Conservation (phyloP, 2,329 filamentous ascomycete genomes). For the Sphaerulina vaccinii region DNA sequence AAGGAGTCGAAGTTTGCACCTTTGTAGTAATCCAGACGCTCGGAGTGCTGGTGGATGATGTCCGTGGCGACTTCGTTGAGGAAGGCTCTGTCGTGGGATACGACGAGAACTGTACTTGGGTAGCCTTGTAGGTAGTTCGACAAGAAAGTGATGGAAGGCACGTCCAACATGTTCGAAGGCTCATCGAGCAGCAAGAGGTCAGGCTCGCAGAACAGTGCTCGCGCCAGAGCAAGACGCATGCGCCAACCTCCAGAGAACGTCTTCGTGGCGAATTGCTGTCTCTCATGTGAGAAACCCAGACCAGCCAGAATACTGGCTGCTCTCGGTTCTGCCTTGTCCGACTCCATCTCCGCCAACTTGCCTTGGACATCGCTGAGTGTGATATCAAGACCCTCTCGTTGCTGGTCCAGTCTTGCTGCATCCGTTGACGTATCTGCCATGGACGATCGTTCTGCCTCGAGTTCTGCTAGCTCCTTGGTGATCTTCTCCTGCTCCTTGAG, state of each 20-base stretch:
- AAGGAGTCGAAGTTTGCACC: constrained; percentile 94
- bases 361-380: constrained; percentile 87
- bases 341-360: constrained; percentile 97
- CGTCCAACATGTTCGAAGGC: constrained; percentile 63
- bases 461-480: constrained; percentile 66
- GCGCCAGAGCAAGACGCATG: constrained; percentile 91
- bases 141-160: constrained; percentile 98
- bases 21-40: constrained; percentile 97
- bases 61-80: constrained; percentile 98
- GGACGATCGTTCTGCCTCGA: constrained; percentile 73
- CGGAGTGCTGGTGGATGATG: constrained; percentile 97
- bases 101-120: constrained; percentile 90
- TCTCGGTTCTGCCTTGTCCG: constrained; percentile 93
- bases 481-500: constrained; percentile 89
- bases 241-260: constrained; percentile 99
- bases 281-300: constrained; percentile 91
- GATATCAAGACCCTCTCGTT: constrained; percentile 85
- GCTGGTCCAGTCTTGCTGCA: constrained; percentile 77
- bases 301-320: constrained; percentile 95
- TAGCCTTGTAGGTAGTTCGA: constrained; percentile 92
- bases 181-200: constrained; percentile 95
- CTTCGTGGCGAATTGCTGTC: constrained; percentile 89
- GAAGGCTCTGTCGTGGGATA: constrained; percentile 98
- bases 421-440: constrained; percentile 92
- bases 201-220: constrained; percentile 96